phyloP scores from a whole-genome alignment of 768 basidiomycete genomes.

The Pleurotus sapidus region DNA sequence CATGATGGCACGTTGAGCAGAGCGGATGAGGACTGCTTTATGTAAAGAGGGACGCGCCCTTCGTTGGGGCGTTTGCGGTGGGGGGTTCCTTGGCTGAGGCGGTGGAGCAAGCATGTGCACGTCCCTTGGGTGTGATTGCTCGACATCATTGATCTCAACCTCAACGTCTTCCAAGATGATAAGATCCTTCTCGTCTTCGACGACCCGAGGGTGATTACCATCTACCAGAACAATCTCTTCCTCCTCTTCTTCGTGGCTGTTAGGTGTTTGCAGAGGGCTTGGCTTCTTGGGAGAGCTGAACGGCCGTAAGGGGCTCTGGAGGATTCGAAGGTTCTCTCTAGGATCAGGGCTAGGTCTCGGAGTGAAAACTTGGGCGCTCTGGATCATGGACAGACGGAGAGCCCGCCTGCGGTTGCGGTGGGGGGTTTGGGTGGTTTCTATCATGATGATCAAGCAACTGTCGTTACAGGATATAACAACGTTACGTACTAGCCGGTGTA shows the following conservation, averaged over 20 bases:
- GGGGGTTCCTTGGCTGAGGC: constrained; percentile 17
- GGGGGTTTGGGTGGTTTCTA: constrained; percentile 20
- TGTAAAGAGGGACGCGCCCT: constrained; percentile 49
- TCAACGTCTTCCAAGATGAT: constrained; percentile 73
- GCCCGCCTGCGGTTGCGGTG: constrained; percentile 37
- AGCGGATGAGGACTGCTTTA: constrained; percentile 67
- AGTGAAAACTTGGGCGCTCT: constrained; percentile 70
- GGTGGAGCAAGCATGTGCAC: constrained; percentile 10
- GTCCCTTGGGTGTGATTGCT: constrained; percentile 8
- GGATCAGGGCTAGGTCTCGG: constrained; percentile 61
- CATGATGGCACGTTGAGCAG: constrained; percentile 59
- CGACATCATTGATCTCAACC: constrained; percentile 10
- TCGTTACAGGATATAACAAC: constrained; percentile 7
- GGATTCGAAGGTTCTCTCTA: constrained; percentile 57
- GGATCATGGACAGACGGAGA: constrained; percentile 73
- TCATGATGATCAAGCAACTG: not conserved
- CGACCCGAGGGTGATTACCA: constrained; percentile 61
- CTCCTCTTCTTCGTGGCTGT: constrained; percentile 33
- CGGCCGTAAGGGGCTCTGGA: constrained; percentile 47
- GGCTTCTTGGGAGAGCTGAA: constrained; percentile 16
- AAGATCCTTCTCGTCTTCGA: constrained; percentile 68
- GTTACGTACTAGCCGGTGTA: constrained; percentile 44
- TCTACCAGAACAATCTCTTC: constrained; percentile 62
- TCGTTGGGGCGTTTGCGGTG: constrained; percentile 33
- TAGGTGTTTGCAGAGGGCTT: not conserved